Evolutionary conservation across 306 rosid species (phyloP).

Genomic region (Prunus salicina): DNA sequence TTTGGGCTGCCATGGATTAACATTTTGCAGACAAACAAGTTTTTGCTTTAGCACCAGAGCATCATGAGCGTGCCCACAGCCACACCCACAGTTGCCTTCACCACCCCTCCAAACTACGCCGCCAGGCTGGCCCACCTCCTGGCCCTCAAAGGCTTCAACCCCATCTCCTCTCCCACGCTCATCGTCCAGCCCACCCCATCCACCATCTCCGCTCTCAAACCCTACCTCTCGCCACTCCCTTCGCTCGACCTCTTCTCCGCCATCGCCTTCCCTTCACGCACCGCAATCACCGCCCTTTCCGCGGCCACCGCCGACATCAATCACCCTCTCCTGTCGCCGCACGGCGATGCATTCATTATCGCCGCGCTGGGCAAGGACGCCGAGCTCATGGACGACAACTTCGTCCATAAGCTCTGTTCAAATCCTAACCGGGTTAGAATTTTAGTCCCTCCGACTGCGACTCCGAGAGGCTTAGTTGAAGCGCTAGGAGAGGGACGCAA

Average conservation of each 20-base stretch:
- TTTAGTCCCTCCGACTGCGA: conserved; percentile 53
- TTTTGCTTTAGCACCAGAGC: no score
- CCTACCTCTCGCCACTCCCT: conserved; percentile 39
- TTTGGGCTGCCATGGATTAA: background rate
- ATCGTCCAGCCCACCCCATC: conserved; percentile 40
- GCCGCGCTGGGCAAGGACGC: conserved; percentile 78
- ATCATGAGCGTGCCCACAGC: no score
- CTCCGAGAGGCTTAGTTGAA: conserved; percentile 42
- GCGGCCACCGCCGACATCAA: conserved; percentile 38
- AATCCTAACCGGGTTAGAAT: conserved; percentile 27
- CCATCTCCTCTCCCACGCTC: conserved; percentile 63
- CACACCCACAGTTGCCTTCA: conserved; percentile 47
- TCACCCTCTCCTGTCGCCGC: conserved; percentile 44
- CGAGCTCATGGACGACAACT: conserved; percentile 43
- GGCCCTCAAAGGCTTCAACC: conserved; percentile 36
- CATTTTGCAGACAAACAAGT: no score
- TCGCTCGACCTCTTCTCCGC: conserved; percentile 51
- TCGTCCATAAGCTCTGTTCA: conserved; percentile 35
- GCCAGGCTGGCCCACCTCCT: conserved; percentile 50
- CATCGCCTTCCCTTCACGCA: conserved; percentile 74
- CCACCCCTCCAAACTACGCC: conserved; percentile 75
- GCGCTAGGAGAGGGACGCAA: conserved; percentile 48
- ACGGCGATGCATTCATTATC: conserved; percentile 42
- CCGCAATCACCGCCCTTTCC: conserved; percentile 50
- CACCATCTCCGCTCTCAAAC: conserved; percentile 31